Conservation (phyloP, 73 alveolate species). For the Halteria grandinella region DNA sequence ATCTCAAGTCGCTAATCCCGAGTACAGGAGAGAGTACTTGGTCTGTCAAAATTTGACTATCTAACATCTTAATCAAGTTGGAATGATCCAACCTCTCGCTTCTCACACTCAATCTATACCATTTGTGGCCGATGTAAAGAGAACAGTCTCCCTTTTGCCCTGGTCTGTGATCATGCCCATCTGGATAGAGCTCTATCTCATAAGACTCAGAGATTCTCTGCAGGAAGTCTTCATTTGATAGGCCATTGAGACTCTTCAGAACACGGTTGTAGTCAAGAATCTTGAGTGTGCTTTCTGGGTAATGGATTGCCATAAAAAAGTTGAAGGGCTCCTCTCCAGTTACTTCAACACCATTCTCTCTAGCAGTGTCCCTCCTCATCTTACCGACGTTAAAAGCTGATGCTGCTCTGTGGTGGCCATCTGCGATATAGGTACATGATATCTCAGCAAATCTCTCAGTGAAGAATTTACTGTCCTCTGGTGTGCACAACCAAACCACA, state of each 20-base stretch:
- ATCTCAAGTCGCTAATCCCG: slow-evolving; percentile 61
- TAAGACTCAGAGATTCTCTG: slow-evolving; percentile 10
- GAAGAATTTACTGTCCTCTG: slow-evolving; percentile 66
- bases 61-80: slow-evolving; percentile 53
- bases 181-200: slow-evolving; percentile 43
- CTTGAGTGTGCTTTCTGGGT: slow-evolving; percentile 66
- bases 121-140: slow-evolving; percentile 53
- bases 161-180: slow-evolving; percentile 52
- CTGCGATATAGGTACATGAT: slow-evolving; percentile 79
- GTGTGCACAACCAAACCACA: slow-evolving; percentile 70
- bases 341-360: slow-evolving; percentile 53
- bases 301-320: slow-evolving; percentile 73
- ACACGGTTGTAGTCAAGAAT: slow-evolving; percentile 81
- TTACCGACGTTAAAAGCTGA: slow-evolving; percentile 80
- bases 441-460: slow-evolving; percentile 42
- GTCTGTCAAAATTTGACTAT: slow-evolving; percentile 59
- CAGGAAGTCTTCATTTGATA: slow-evolving; percentile 44
- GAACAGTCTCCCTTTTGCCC: slow-evolving; percentile 30
- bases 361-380: slow-evolving; percentile 65
- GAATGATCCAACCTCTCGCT: slow-evolving; percentile 47
- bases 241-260: slow-evolving; percentile 59
- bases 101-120: slow-evolving; percentile 58
- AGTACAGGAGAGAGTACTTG: slow-evolving; percentile 51
- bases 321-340: slow-evolving; percentile 74
- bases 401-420: slow-evolving; percentile 89